Base-by-base conservation (phyloP, 768 basidiomycete species). In the Leccinum longicurvipes region DNA sequence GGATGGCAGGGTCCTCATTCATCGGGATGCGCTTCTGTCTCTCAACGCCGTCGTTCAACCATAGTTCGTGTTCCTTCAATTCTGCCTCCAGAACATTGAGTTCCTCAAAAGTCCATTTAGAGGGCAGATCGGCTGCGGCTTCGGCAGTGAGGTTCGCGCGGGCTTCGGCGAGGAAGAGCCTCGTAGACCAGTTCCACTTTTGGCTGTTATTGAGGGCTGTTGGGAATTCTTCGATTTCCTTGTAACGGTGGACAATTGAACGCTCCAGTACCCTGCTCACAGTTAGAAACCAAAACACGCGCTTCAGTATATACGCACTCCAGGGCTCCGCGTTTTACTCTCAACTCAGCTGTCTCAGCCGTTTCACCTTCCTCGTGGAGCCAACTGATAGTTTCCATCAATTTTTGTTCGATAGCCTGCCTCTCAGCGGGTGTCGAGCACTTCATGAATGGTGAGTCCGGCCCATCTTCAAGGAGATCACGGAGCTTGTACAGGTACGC, bases 401-500 rank as follows among this genome's bases (percentile, higher is more conserved):
- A 75, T 66, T 84, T 82, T 49, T 80, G 78, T 2, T 75, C 71
- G 54, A 98, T 80, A n/a, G 75, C 76, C 55, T 79, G 73, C 47
- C 92, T 77, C 71, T 99, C 97, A 6, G 69, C 67, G 9, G 77
- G 73, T 60, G 86, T 87, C 5, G 93, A 95, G 68, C 88, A 95
- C 65, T 90, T 87, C 71, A 84, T 84, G 74, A 98, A 91, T 3
- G 92, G 89, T 7, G 86, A 83, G 8, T 84, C 80, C 5, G 73
- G 63, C 11, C 82, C 80, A 36, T 88, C 84, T 28, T 82, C 79
- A 28, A 98, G 76, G 10, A 96, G 77, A 66, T 93, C 93, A 21
- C 91, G 86, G 31, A 97, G 73, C 57, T 87, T 82, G 75, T 99
- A 99, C n/a, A 98, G 73, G 67, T 97, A 97, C 29, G 87, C 84